Conservation (phyloP, 2,329 filamentous ascomycete genomes). For the Xylariaceae sp. region DNA sequence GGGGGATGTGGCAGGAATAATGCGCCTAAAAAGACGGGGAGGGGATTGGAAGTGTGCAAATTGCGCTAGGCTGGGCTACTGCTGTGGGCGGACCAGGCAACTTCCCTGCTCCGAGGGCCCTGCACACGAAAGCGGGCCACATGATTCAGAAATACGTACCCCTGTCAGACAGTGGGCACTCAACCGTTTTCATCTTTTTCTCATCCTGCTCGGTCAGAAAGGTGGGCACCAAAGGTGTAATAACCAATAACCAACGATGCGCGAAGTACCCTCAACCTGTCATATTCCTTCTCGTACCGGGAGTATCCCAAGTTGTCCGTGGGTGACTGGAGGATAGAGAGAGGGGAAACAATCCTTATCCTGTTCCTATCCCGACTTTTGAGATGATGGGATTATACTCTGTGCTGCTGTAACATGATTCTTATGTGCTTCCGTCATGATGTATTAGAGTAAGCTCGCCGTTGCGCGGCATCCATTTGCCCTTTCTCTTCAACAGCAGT, state of each 20-base stretch:
- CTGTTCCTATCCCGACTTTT: no score
- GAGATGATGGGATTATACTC: no score
- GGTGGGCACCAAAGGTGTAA: constrained; percentile 18
- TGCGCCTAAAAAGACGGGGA: constrained; percentile 27
- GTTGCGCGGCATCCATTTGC: no score
- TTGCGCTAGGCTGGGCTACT: constrained; percentile 16
- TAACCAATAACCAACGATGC: constrained; percentile 16
- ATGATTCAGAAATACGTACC: constrained; percentile 20
- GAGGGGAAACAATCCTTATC: no score
- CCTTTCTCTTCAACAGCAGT: not conserved
- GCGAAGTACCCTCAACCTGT: constrained; percentile 15
- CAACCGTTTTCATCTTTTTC: no score
- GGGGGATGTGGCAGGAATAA: constrained; percentile 25
- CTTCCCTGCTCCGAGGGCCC: constrained; percentile 16
- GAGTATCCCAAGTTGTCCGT: not conserved
- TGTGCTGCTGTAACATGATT: no score
- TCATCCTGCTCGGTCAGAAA: constrained; percentile 22
- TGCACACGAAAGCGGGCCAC: constrained; percentile 21
- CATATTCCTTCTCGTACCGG: constrained; percentile 1
- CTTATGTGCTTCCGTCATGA: no score
- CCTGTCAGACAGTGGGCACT: not conserved
- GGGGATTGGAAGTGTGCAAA: constrained; percentile 1
- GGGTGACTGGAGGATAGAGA: constrained; percentile 1
- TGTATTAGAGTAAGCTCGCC: no score
- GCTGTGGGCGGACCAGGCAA: constrained; percentile 3